Evolutionary conservation across 2,329 filamentous ascomycete genomes (phyloP), one percentile per base, ranked within the genome.

Genomic region (Penicillium decumbens): DNA sequence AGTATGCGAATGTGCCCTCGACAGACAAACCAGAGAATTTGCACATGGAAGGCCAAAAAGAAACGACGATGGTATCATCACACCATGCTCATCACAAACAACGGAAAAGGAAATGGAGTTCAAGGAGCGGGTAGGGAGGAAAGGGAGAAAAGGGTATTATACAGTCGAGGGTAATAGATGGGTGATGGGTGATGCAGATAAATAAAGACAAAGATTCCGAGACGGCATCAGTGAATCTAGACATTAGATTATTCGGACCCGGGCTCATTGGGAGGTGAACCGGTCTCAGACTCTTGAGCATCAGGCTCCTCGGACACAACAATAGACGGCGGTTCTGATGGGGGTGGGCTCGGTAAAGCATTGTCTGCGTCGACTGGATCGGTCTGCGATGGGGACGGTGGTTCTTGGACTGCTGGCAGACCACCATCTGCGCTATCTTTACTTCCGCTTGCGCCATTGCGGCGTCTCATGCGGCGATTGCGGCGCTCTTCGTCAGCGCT

Each of bases 401-500:
- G 64, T 43, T 72, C 69, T 43, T 56, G 61, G 15, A 69, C 60
- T 7, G 66, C 53, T 8, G 65, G 55, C n/a, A 68, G 56, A 41
- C 48, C 55, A 15, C 62, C 64, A 53, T 71, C 68, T 6, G 59
- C 61, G 33, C 65, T 65, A 44, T 71, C 67, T 53, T 71, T 72
- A 54, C 66, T 72, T 27, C 62, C 66, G 43, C 54, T 65, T 5
- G 63, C 55, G 8, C 78, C 77, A 62, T 81, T 85, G 51, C 86
- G 81, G 55, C 87, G 76, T 59, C 88, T 76, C 55, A 87, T 73
- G 60, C 89, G 75, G 37, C 88, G 74, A 55, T 80, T 76, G 49
- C 82, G 79, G 46, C 89, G 76, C 70, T 95, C 89, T 56, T 89
- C 87, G 59, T 93, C 88, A 1, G 88, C 88, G 53, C 82, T 89